phyloP scores from a whole-genome alignment of 2,329 filamentous ascomycete genomes.

The Fusarium pseudonygamai region DNA sequence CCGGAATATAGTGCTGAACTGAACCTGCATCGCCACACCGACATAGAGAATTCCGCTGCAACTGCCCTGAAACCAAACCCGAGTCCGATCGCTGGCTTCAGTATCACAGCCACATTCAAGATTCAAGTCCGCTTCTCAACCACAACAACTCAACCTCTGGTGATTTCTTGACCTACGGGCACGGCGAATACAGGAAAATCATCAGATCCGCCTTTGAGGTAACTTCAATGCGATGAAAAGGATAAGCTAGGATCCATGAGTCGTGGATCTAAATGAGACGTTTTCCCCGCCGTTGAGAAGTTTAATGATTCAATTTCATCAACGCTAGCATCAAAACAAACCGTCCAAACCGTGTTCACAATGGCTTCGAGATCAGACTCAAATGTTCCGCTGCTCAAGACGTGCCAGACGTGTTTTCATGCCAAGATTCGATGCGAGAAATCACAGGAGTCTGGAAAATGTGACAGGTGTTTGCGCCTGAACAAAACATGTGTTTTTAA shows the following conservation, averaged over 20 bases:
- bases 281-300: slow-evolving; percentile 11
- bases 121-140: slow-evolving; percentile 10
- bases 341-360: not conserved
- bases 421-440: slow-evolving; percentile 50
- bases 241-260: not conserved
- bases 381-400: slow-evolving; percentile 39
- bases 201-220: not conserved
- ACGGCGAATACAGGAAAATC: not conserved
- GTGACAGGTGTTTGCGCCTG: slow-evolving; percentile 47
- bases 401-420: slow-evolving; percentile 49
- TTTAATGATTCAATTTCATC: not conserved
- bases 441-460: slow-evolving; percentile 46
- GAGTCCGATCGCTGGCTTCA: slow-evolving; percentile 5
- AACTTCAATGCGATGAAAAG: not conserved
- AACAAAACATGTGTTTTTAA: slow-evolving; percentile 48
- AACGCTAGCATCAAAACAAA: not conserved
- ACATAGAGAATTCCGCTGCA: not conserved
- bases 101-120: slow-evolving; percentile 11
- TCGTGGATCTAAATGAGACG: slow-evolving; percentile 12
- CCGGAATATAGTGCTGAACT: not conserved
- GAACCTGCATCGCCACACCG: not conserved
- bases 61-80: not conserved
- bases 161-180: slow-evolving; percentile 5
- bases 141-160: not conserved
- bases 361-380: slow-evolving; percentile 26